Conservation (phyloP, 164 flowering plant species). For the Dillenia turbinata region DNA sequence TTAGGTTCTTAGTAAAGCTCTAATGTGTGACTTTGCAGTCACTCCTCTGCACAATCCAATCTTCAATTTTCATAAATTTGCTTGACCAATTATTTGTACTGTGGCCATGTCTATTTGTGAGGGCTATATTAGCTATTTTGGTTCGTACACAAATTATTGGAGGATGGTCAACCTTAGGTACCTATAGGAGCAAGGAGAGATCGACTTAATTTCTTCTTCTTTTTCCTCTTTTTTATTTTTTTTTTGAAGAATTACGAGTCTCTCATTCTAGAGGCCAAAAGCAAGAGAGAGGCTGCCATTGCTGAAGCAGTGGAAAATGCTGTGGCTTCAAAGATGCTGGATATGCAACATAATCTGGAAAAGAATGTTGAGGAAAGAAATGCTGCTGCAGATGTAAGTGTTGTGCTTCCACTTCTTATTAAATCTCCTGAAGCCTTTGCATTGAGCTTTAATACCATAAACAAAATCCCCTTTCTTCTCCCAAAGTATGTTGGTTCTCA, state of each 20-base stretch:
- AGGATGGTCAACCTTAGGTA: neutral
- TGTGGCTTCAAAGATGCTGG: slow-evolving; percentile 45
- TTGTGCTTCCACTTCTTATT: neutral
- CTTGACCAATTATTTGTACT: too few relatives aligned
- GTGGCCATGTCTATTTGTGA: too few relatives aligned
- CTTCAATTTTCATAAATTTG: too few relatives aligned
- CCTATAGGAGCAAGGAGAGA: too few relatives aligned
- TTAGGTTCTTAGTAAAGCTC: too few relatives aligned
- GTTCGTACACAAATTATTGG: too few relatives aligned
- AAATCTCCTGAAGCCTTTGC: neutral
- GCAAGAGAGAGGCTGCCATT: slow-evolving; percentile 42
- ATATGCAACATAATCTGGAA: slow-evolving; percentile 55
- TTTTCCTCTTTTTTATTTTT: too few relatives aligned
- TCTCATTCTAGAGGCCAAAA: slow-evolving; percentile 60
- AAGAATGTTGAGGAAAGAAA: slow-evolving; percentile 52
- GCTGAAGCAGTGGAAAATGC: slow-evolving; percentile 65
- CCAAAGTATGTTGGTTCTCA: neutral
- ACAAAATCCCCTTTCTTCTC: too few relatives aligned
- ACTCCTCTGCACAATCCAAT: too few relatives aligned
- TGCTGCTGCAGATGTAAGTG: slow-evolving; percentile 46
- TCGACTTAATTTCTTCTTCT: neutral
- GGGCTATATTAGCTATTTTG: too few relatives aligned
- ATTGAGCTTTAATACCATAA: too few relatives aligned
- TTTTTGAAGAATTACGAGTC: slow-evolving; percentile 70
- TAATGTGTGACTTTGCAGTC: too few relatives aligned